Base-by-base conservation (phyloP, 1,139 yeast species). In the Scheffersomyces illinoinensis region DNA sequence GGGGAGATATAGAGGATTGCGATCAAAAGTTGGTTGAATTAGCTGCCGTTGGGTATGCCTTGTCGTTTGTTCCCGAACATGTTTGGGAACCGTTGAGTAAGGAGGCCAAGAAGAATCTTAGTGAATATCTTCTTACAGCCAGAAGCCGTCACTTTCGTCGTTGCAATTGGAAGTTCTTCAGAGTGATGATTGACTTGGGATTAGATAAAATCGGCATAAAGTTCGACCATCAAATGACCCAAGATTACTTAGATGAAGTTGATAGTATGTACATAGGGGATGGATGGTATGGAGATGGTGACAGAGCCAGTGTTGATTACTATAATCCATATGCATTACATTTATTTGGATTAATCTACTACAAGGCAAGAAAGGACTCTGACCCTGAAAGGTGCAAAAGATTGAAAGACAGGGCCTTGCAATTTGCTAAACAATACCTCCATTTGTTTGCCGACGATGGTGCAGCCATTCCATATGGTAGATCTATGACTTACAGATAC, bases 391-490 rank as follows among this genome's bases (percentile, higher is more conserved):
- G 68, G 52, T 56, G 65, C 24, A 50, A 60, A 23, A 56, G 56
- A 14, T 68, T 61, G 53, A 46, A 58, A n/a, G 62, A 61, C 18
- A 61, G 75, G 19, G 67, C 73, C 12, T 50, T 59, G 6, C 43
- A 53, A 39, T 71, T 68, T 63, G 70, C 72, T 5, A 50, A 56
- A 7, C 62, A 69, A 17, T 72, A 61, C 56, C 54, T 60, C 51
- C 65, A 69, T 52, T 70, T 64, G 63, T 71, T 67, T 55, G 64
- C 61, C 48, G 68, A 64, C 19, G 67, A 68, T 55, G 76, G 76
- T 0, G 82, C 89, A 63, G 69, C 81, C 70, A 89, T 90, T 73
- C 95, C 95, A 76, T 90, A 96, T 96, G 93, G 92, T 71, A 81
- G 76, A 47, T 68, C 73, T 51, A 57, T 71, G 54, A 70, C 71